Evolutionary conservation across 2,329 filamentous ascomycete species (phyloP).

Genomic region (Colletotrichum sp.): DNA sequence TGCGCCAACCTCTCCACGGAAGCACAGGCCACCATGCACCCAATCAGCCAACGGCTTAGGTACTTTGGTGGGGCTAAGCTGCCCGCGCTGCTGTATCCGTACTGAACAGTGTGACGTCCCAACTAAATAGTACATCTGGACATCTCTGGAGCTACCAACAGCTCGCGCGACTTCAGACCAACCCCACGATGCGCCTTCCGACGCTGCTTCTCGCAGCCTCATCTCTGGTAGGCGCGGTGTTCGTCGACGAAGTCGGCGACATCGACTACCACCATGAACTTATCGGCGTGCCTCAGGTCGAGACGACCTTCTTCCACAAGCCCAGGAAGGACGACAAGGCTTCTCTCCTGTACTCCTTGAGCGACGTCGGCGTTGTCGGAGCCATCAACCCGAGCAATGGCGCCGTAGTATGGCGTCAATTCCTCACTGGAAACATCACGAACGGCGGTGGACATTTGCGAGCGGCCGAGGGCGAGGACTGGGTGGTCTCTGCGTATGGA

Average conservation of each 20-base stretch:
- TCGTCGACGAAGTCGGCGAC: constrained; percentile 87
- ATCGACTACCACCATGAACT: constrained; percentile 94
- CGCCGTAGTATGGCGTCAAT: constrained; percentile 84
- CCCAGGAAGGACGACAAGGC: constrained; percentile 83
- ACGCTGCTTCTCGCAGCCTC: constrained; percentile 41
- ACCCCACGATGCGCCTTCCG: constrained; percentile 24
- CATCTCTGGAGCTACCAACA: constrained; percentile 5
- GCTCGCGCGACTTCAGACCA: constrained; percentile 10
- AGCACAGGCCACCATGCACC: constrained; percentile 6
- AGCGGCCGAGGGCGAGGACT: constrained; percentile 79
- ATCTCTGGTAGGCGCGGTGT: constrained; percentile 68
- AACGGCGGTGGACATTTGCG: constrained; percentile 62
- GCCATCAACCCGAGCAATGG: constrained; percentile 91
- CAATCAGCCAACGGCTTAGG: background rate
- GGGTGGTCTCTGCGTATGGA: constrained; percentile 76
- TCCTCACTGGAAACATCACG: constrained; percentile 59
- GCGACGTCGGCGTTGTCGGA: constrained; percentile 81
- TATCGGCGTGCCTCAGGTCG: constrained; percentile 79
- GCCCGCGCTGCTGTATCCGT: background rate
- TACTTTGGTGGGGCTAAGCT: background rate
- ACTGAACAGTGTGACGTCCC: background rate
- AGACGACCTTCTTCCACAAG: constrained; percentile 94
- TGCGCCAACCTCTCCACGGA: background rate
- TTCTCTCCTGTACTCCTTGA: constrained; percentile 89
- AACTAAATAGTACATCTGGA: background rate